Base-by-base conservation (phyloP, 768 basidiomycete species). In the Leccinum incarnatum region DNA sequence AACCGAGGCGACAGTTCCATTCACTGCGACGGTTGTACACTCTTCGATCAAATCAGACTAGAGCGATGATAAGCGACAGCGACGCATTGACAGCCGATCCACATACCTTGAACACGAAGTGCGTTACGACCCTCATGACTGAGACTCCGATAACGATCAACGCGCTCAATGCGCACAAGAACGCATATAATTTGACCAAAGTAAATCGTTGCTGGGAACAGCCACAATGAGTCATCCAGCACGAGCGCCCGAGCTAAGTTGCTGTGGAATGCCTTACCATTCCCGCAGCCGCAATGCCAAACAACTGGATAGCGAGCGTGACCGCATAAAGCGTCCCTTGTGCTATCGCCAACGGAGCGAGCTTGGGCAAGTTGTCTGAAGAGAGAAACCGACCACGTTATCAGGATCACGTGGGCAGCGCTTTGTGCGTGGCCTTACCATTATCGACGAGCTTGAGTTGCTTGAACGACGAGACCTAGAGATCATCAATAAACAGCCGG, bases 41-140 rank as follows among this genome's bases (percentile, higher is more conserved):
- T 83, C 80, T 3, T 59, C 59, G 25, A 93, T 78, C 56, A 91
- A 76, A 29, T 83, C 80, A 51, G 75, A 73, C 90, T 90, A 58
- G 1, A 10, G 6, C 1, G 5, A 53, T 3, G 17, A 27, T 66
- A 50, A 60, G 62, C 36, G 32, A 36, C 2, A 6, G 37, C 53
- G 19, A 46, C 27, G 4, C 4, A 4, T 23, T 25, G 23, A 25
- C 14, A 25, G 10, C 21, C 10, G n/a, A 29, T 23, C 40, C 0
- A 66, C 74, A 23, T 45, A 83, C 89, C 82, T 90, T 91, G 75
- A 79, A 78, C 0, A 76, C 77, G 62, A 90, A 91, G 65, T 93
- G 90, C 1, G 83, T 75, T 8, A 92, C 70, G 9, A 83, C 74
- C 29, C 83, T 78, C 61, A 86, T 65, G 42, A 91, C 61, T 7